Evolutionary conservation across 2,329 filamentous ascomycete species (phyloP).

Genomic region (Cladophialophora yegresii): DNA sequence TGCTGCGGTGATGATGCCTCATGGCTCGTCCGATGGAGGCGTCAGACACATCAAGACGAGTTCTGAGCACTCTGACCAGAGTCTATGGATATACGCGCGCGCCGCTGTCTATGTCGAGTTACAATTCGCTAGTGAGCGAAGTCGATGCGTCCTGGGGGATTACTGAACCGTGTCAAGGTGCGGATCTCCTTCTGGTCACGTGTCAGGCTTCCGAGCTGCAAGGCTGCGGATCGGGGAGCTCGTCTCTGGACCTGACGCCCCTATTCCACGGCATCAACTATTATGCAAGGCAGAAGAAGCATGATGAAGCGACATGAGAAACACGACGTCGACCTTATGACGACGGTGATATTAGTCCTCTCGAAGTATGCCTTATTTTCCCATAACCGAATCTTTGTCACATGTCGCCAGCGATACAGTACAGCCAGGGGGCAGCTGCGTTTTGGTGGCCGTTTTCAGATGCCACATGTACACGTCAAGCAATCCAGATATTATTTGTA

Average conservation of each 20-base stretch:
- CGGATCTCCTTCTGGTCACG: conserved; percentile 1
- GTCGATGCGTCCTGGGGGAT: not conserved
- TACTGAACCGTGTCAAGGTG: not conserved
- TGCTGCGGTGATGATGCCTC: not conserved
- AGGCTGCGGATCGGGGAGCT: not conserved
- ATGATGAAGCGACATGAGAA: not conserved
- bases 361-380: not conserved
- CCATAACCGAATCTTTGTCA: conserved; percentile 1
- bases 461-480: conserved; percentile 15
- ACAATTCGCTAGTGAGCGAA: not conserved
- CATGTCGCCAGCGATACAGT: conserved; percentile 16
- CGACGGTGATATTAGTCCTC: not conserved
- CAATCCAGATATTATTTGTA: conserved; percentile 14
- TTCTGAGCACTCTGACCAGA: too few relatives aligned
- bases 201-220: not conserved
- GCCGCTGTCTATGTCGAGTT: not conserved
- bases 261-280: not conserved
- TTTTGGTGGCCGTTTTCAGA: conserved; percentile 1
- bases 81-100: too few relatives aligned
- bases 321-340: not conserved
- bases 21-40: not conserved
- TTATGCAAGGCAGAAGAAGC: not conserved
- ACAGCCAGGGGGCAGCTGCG: conserved; percentile 1
- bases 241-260: not conserved
- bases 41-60: not conserved